Base-by-base conservation (phyloP, 2,329 filamentous ascomycete genomes). In the Trichoderma atroviride region DNA sequence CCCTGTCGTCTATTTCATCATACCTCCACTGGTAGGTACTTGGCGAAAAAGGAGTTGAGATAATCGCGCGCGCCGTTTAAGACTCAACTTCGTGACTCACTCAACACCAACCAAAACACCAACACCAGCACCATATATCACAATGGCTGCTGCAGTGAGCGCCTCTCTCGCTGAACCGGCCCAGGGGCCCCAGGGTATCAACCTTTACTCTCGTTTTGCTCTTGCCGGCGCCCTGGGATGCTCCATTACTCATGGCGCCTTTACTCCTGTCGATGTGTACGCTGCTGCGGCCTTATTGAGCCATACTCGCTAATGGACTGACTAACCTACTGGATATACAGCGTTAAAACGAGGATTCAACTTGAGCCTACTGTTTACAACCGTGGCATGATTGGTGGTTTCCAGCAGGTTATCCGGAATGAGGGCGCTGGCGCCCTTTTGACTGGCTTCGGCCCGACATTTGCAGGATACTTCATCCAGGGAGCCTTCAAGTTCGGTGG, bases 191-290 rank as follows among this genome's bases (percentile, higher is more conserved):
- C 79, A 79, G 73, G 85, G 84, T 74, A 4, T 94, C 75, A 85
- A 82, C 71, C 92, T 99, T 77, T 98, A 98, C 91, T 92, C 93
- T 78, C 90, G 93, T 84, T 97, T 97, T 86, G 95, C 96, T 84
- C 92, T 99, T 78, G 94, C 96, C 78, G 96, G 96, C 85, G 96
- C 96, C 78, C 86, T 98, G 87, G 97, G 96, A 91, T 99, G 96
- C 85, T 96, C 94, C 77, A 86, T 98, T 85, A 99, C 96, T 80
- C 96, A 99, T 89, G 96, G 95, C 83, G 92, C 88, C 79, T 90
- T 98, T 78, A 99, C 96, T 76, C 96, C 96, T 80, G 94, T 99
- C 83, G 96, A 99, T 92, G 96, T 99, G 95, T 98, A 96, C 84
- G 95, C 92, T 53, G 19, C 40, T 19, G 19, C 40, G 40, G 40